Conservation (phyloP, 78 protist genomes). For the Dictyostelium capitatum region DNA sequence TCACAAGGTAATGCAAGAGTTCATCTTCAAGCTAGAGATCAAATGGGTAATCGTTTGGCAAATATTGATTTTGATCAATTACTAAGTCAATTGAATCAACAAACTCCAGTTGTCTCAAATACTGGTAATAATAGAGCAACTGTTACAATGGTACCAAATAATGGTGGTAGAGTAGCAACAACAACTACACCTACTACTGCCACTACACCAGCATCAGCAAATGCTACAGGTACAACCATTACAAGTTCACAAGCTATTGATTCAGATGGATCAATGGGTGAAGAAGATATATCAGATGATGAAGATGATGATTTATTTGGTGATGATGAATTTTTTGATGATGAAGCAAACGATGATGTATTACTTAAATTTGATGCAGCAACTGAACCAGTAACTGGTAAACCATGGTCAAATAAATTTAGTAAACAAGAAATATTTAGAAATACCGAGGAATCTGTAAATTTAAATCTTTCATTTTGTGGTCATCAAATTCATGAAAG, state of each 20-base stretch:
- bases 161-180: background rate
- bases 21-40: conserved; percentile 4
- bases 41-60: background rate
- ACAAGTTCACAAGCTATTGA: background rate
- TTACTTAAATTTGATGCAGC: conserved; percentile 7
- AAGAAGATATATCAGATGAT: background rate
- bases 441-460: conserved; percentile 65
- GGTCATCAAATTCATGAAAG: conserved; percentile 73
- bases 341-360: conserved; percentile 11
- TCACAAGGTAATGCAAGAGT: conserved; percentile 9
- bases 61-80: background rate
- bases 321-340: conserved; percentile 11
- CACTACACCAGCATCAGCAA: background rate
- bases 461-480: conserved; percentile 67
- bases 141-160: background rate
- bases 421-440: conserved; percentile 59
- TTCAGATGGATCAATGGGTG: conserved; percentile 15
- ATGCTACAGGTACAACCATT: background rate
- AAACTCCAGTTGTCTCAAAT: background rate
- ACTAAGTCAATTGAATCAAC: background rate
- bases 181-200: background rate
- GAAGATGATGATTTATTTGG: conserved; percentile 55
- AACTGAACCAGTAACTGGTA: conserved; percentile 45
- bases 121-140: background rate
- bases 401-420: conserved; percentile 74